phyloP scores from a whole-genome alignment of 2,329 filamentous ascomycete species.

The Colletotrichum theobromicola region DNA sequence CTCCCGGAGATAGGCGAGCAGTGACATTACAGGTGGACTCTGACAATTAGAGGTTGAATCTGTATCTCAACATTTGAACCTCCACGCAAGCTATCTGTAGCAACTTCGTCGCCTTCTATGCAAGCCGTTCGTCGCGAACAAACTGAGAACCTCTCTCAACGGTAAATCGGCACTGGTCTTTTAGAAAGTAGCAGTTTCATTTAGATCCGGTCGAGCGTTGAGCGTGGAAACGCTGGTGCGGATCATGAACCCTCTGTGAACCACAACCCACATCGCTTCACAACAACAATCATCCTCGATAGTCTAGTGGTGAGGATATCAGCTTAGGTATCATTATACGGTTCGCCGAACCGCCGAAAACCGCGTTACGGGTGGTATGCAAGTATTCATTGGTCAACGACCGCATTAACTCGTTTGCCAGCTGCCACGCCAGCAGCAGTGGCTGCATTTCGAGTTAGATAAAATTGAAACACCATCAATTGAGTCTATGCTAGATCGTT shows the following conservation, averaged over 20 bases:
- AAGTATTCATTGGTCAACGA: too few relatives aligned
- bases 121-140: fast-evolving
- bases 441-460: too few relatives aligned
- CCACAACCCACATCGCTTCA: not conserved
- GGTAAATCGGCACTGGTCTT: not conserved
- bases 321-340: not conserved
- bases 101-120: not conserved
- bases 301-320: constrained; percentile 7
- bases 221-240: not conserved
- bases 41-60: fast-evolving
- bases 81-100: not conserved
- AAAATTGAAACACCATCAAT: too few relatives aligned
- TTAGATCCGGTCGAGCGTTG: not conserved
- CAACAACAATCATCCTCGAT: not conserved
- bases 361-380: too few relatives aligned
- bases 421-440: too few relatives aligned
- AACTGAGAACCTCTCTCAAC: not conserved
- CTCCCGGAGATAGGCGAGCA: not conserved
- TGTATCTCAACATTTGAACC: not conserved
- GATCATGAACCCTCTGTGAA: not conserved
- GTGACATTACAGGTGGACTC: not conserved
- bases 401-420: too few relatives aligned
- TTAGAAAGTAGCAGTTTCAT: not conserved
- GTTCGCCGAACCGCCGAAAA: too few relatives aligned
- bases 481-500: too few relatives aligned